phyloP scores from a whole-genome alignment of 208 protist species.

The Trypanosoma rangeli region DNA sequence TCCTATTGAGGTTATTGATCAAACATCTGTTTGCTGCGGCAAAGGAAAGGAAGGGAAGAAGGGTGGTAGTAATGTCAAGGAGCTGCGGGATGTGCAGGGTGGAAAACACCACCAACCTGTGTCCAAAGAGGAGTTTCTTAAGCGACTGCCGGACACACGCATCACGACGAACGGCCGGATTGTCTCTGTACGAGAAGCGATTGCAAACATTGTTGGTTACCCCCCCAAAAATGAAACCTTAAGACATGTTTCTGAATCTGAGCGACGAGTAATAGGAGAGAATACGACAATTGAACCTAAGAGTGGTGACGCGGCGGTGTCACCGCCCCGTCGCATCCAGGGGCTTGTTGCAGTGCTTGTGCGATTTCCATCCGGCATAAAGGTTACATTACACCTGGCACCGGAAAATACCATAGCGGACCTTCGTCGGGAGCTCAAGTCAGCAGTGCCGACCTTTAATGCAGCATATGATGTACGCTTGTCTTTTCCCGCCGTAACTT shows the following conservation, averaged over 20 bases:
- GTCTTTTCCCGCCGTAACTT: constrained; percentile 58
- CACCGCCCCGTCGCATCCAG: constrained; percentile 13
- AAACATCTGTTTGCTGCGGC: constrained; percentile 36
- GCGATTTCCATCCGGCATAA: constrained; percentile 66
- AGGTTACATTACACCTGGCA: constrained; percentile 51
- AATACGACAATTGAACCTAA: not conserved
- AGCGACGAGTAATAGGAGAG: constrained; percentile 19
- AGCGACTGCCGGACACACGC: constrained; percentile 51
- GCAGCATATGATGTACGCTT: constrained; percentile 73
- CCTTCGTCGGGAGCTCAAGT: constrained; percentile 57
- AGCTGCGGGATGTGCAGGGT: constrained; percentile 14
- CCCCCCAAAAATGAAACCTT: constrained; percentile 20
- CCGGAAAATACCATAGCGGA: constrained; percentile 59
- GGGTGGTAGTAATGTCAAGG: constrained; percentile 19
- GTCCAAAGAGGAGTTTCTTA: constrained; percentile 59
- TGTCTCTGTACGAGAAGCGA: constrained; percentile 57
- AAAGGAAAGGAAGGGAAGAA: not conserved
- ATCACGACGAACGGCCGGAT: constrained; percentile 75
- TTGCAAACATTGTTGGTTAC: constrained; percentile 52
- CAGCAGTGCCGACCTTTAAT: constrained; percentile 51
- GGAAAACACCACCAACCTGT: constrained; percentile 30
- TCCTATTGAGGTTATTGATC: constrained; percentile 83
- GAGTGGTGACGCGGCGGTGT: not conserved
- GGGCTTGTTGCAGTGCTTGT: constrained; percentile 60
- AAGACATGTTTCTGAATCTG: constrained; percentile 51